Evolutionary conservation across 2,329 filamentous ascomycete species (phyloP), one percentile per base, ranked within the genome.

Genomic region (Xylaria hypoxylon): DNA sequence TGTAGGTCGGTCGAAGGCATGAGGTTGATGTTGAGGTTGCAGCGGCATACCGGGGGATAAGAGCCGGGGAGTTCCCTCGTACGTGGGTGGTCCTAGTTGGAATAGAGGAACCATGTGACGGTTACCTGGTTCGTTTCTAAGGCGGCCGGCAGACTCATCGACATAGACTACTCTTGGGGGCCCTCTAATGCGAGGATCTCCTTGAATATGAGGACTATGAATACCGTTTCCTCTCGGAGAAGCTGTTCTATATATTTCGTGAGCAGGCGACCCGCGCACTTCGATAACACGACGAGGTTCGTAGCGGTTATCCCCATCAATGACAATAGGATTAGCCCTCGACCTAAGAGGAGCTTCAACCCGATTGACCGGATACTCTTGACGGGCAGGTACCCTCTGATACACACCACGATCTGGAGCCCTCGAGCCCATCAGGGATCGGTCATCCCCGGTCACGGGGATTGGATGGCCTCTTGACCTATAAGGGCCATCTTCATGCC

Each of bases 201-300:
- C 64, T 50, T 57, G 72, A 58, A 52, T 31, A 28, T 52, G 45
- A 44, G 69, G 66, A 67, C 65, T 64, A 51, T 60, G 52, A n/a
- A 65, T 31, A 31, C 59, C 64, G 8, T 35, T 59, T 58, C 53
- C 64, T 53, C 70, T 67, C 3, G 60, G 67, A 17, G 67, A 62
- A 40, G 58, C 38, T 55, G 51, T 48, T 47, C 68, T 68, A 50
- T 73, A 69, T n/a, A 64, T 68, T 52, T 66, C 62, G 52, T 61
- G 59, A 40, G 47, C 61, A 50, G 67, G 68, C 50, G 70, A 65
- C 15, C 68, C 65, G 64, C 68, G 74, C 48, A 73, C 56, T 65
- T 73, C 73, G 28, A 72, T 63, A 52, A 73, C 65, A 62, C 68
- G 72, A 58, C 68, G 73, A 62, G 69, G 67, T 45, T 64, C 71